phyloP scores from a whole-genome alignment of 2,329 filamentous ascomycete genomes.

The Diaporthe batatas region DNA sequence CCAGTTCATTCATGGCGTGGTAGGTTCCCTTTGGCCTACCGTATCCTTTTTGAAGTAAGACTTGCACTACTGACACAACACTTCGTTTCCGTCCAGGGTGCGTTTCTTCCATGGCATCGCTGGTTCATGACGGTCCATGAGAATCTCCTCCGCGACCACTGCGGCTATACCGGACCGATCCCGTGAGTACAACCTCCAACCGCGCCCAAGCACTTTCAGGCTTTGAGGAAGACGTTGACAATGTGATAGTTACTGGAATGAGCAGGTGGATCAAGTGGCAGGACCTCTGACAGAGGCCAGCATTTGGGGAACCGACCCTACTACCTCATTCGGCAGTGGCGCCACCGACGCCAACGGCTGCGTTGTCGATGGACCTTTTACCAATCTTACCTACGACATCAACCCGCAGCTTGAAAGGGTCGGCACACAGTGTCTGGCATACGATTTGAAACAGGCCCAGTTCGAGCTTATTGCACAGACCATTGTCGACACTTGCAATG shows the following conservation, averaged over 20 bases:
- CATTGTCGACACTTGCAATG: neutral
- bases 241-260: conserved; percentile 7
- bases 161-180: neutral
- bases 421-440: neutral
- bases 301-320: neutral
- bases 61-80: neutral
- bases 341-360: neutral
- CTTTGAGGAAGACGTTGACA: neutral
- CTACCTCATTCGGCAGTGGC: neutral
- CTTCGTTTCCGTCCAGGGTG: neutral
- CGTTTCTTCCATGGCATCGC: conserved; percentile 17
- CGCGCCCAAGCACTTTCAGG: neutral
- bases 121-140: conserved; percentile 10
- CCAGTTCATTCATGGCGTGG: neutral
- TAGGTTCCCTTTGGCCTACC: neutral
- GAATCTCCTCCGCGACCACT: neutral
- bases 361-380: conserved; percentile 6
- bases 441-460: neutral
- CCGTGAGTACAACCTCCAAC: neutral
- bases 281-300: neutral
- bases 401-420: neutral
- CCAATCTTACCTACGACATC: neutral
- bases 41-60: no score
- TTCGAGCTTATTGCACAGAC: neutral
- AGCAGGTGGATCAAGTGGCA: neutral